Percentiles rank a stretch among this genome's conserved stretches.
These are phyloP conservation scores for Xerocomus cyaneibrunnescens DNA, from an alignment of 1,284 basidiomycete genomes.

Conservation along the genomic window DNA sequence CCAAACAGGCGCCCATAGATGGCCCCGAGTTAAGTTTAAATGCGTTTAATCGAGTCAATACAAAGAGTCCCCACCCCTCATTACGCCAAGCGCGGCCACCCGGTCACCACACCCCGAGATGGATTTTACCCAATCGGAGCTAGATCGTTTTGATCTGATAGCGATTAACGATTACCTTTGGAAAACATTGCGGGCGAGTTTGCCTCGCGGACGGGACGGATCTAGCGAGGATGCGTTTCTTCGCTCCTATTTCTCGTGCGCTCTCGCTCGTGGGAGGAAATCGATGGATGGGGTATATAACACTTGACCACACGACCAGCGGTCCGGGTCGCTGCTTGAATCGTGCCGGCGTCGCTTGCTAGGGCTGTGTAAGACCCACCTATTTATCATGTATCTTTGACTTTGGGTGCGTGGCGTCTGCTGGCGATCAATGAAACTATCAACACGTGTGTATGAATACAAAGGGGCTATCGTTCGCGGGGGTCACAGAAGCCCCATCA, in stretches of 20 bases:
- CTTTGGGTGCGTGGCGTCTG: constrained; percentile 4
- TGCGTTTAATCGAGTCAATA: not conserved
- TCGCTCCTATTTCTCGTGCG: not conserved
- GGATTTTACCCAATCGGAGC: constrained; percentile 2
- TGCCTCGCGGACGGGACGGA: constrained; percentile 12
- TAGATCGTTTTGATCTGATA: constrained; percentile 6
- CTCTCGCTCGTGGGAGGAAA: not conserved
- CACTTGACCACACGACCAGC: too few relatives aligned
- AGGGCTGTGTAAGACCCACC: constrained; percentile 6
- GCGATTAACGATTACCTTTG: constrained; percentile 1
- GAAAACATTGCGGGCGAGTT: not conserved
- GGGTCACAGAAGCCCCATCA: constrained; percentile 9
- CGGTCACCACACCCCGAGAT: not conserved
- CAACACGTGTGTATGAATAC: constrained; percentile 12
- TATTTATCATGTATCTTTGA: not conserved
- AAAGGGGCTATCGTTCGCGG: constrained; percentile 11
- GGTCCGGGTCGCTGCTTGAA: not conserved
- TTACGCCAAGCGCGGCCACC: not conserved
- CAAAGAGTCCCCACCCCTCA: not conserved
- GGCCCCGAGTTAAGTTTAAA: not conserved
- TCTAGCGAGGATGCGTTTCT: constrained; percentile 4
- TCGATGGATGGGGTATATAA: not conserved
- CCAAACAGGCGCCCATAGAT: constrained; percentile 1
- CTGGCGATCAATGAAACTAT: constrained; percentile 14
- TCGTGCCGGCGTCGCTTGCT: not conserved